A percentile compares a stretch with the other conserved stretches of the same genome.
phyloP scores from a whole-genome alignment of 768 basidiomycete species.

The Trametes gibbosa region DNA sequence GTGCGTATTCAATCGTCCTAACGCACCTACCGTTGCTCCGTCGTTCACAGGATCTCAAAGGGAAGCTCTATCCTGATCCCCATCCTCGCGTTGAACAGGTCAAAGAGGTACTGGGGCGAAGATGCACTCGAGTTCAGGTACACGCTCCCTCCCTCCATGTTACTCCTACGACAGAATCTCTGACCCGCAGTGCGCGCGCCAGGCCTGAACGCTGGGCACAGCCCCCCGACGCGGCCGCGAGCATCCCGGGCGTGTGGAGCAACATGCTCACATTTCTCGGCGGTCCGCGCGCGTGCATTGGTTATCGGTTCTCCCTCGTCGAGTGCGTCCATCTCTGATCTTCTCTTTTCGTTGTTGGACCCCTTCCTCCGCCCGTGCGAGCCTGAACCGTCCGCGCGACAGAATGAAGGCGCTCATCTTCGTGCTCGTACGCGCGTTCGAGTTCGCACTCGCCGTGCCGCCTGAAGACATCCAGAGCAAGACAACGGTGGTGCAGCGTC shows the following conservation, averaged over 20 bases:
- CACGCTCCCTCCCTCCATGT: conserved; percentile 17
- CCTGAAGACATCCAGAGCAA: conserved; percentile 21
- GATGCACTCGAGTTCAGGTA: conserved; percentile 66
- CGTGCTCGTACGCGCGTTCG: conserved; percentile 31
- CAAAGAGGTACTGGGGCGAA: conserved; percentile 55
- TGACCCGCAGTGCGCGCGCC: background rate
- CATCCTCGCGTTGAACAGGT: conserved; percentile 50
- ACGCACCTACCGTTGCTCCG: too few species aligned
- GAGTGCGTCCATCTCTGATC: conserved; percentile 41
- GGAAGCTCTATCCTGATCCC: conserved; percentile 42
- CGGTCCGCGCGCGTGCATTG: conserved; percentile 64
- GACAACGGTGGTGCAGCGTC: conserved; percentile 23
- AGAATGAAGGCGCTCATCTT: conserved; percentile 36
- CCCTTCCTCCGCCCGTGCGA: background rate
- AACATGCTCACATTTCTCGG: conserved; percentile 61
- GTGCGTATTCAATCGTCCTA: background rate
- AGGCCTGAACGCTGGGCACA: conserved; percentile 67
- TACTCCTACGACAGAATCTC: too few species aligned
- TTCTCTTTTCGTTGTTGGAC: background rate
- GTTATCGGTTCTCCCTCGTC: conserved; percentile 60
- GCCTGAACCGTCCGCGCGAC: background rate
- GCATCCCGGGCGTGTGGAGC: conserved; percentile 59
- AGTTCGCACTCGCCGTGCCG: conserved; percentile 31
- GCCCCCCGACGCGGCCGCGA: conserved; percentile 40
- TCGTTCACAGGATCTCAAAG: conserved; percentile 20